Base-by-base conservation (phyloP, 2,329 filamentous ascomycete genomes). In the Chaetothyriales sp. region DNA sequence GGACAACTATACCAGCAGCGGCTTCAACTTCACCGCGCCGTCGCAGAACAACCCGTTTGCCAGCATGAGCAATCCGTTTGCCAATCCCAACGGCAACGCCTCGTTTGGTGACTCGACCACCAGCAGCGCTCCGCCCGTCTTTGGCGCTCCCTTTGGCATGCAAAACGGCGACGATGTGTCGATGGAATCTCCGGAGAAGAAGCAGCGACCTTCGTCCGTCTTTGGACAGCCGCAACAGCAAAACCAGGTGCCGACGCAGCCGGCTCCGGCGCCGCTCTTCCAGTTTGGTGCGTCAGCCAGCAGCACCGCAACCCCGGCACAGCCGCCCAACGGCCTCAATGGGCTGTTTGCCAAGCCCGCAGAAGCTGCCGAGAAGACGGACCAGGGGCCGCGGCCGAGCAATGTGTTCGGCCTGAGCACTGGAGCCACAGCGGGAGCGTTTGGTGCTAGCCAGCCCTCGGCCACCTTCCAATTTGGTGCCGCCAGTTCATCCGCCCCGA, bases 151-250 rank as follows among this genome's bases (percentile, higher is more conserved):
- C 29, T 44, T 44, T 33, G 50, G 22, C 22, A 4, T 6, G 33
- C 47, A 49, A n/a, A 43, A 51, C 22, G 49, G 49, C 20, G 46
- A 54, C 4, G 55, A 61, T 46, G 46, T 54, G 37, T 54, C 55
- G 45, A 60, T 60, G 58, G 57, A 59, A 33, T 56, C 54, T 18
- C 56, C 56, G 18, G 57, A 59, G 29, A 59, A 58, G 52, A 56
- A 58, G 33, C 25, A 50, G 18, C 47, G 46, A n/a, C 47, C 52
- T 44, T 53, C 52, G 18, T 50, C 33, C 37, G 25, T 49, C 44
- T 59, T 60, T 48, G 54, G 52, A 7, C 40, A 53, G 29, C 54
- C 46, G 40, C 54, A 49, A 29, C 29, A n/a, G 15, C 47, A 48
- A 22, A 51, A 29, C 43, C 49, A 20, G 37, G 55, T 59, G 29